Conservation (phyloP, 73 alveolate genomes). For the Diophrys sp. region DNA sequence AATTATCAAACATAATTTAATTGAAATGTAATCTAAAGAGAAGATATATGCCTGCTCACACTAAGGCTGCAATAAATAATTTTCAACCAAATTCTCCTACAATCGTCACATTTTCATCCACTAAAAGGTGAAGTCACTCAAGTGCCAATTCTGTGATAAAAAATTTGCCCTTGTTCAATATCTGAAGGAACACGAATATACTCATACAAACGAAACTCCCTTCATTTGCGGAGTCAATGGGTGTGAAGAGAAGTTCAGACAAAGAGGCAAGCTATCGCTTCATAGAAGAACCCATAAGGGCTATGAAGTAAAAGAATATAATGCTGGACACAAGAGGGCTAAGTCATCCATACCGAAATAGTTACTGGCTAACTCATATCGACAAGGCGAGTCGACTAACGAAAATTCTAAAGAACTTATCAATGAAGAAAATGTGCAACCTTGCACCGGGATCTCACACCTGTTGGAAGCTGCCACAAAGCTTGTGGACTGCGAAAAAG, state of each 20-base stretch:
- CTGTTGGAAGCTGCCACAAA: too few relatives aligned
- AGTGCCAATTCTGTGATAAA: conserved; percentile 49
- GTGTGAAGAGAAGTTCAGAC: conserved; percentile 35
- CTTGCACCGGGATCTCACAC: too few relatives aligned
- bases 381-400: too few relatives aligned
- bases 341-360: too few relatives aligned
- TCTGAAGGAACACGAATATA: conserved; percentile 55
- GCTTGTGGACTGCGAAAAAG: too few relatives aligned
- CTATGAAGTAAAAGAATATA: conserved; percentile 42
- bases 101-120: conserved; percentile 57
- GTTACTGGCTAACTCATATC: too few relatives aligned
- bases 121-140: conserved; percentile 22
- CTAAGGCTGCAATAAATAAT: conserved; percentile 39
- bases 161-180: conserved; percentile 43
- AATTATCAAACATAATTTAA: neutral
- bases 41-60: conserved; percentile 15
- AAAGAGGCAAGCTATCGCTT: conserved; percentile 56
- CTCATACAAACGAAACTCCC: conserved; percentile 58
- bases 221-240: conserved; percentile 55
- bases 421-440: too few relatives aligned
- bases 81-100: conserved; percentile 44
- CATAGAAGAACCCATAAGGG: conserved; percentile 56
- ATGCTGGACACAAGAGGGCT: too few relatives aligned
- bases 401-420: too few relatives aligned
- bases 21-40: neutral